A percentile compares a stretch with the other conserved stretches of the same genome.
Evolutionary conservation across 2,329 filamentous ascomycete species (phyloP).

Genomic region (Diaporthe citrichinensis): DNA sequence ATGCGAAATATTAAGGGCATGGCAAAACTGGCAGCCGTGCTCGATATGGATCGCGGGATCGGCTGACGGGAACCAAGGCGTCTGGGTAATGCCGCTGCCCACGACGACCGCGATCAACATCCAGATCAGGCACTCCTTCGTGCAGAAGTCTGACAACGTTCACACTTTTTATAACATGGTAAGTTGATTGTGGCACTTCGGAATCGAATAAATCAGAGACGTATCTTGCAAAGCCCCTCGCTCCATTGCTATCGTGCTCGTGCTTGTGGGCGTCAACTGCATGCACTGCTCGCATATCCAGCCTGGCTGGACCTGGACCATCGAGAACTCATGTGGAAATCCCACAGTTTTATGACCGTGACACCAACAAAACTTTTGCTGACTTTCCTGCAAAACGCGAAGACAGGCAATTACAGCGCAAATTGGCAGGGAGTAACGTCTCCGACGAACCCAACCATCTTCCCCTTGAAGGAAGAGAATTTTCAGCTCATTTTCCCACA

Average conservation of each 20-base stretch:
- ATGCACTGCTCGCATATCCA: background rate
- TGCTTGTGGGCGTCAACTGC: background rate
- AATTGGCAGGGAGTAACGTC: constrained; percentile 5
- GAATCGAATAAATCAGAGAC: background rate
- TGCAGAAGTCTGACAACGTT: background rate
- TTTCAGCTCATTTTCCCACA: too few relatives aligned
- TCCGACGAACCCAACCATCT: background rate
- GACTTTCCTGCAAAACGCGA: background rate
- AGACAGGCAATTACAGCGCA: background rate
- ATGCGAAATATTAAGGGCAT: background rate
- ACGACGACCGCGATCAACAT: background rate
- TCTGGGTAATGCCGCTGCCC: background rate
- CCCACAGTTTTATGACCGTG: too few relatives aligned
- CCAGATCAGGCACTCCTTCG: background rate
- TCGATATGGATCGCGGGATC: background rate
- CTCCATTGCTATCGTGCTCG: background rate
- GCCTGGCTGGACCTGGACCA: background rate
- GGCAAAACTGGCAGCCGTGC: background rate
- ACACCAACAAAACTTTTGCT: background rate
- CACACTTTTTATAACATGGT: background rate
- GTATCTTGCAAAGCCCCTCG: background rate
- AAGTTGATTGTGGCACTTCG: background rate
- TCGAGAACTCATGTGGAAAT: background rate
- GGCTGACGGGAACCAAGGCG: background rate
- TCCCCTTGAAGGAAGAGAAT: background rate